Conservation (phyloP, 2,329 filamentous ascomycete genomes). For the Ophiocordyceps australis region DNA sequence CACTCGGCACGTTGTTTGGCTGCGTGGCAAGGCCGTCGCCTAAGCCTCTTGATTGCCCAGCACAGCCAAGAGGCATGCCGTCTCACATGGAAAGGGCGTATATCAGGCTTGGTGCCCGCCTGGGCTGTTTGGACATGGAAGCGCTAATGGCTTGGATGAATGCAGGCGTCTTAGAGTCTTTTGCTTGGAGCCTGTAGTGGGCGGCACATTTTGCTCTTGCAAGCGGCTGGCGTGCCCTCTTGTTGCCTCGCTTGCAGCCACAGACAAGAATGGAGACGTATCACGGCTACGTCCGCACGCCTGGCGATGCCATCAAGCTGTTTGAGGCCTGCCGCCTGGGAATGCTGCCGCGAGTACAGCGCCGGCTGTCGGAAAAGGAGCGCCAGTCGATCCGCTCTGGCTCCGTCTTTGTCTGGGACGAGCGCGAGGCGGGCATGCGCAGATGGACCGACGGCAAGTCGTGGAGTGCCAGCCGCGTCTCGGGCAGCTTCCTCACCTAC, state of each 20-base stretch:
- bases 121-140: no score
- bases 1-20: not conserved
- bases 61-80: no score
- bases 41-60: not conserved
- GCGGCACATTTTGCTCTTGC: no score
- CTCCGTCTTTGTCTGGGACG: slow-evolving; percentile 99
- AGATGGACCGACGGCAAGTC: slow-evolving; percentile 98
- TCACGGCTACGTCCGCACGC: slow-evolving; percentile 85
- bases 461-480: slow-evolving; percentile 95
- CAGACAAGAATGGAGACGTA: slow-evolving; percentile 71
- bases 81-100: no score
- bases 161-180: not conserved
- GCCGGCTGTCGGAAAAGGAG: slow-evolving; percentile 89
- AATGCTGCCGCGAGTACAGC: slow-evolving; percentile 76
- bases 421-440: slow-evolving; percentile 93
- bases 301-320: slow-evolving; percentile 91
- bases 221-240: no score
- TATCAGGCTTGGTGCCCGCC: no score
- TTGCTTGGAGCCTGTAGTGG: no score
- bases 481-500: slow-evolving; percentile 93
- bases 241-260: slow-evolving; percentile 6
- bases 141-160: no score
- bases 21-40: slow-evolving; percentile 1
- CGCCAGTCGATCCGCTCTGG: slow-evolving; percentile 89
- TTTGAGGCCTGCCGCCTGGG: slow-evolving; percentile 92